Evolutionary conservation across 257 asterid genomes (phyloP).

Genomic region (Solanum boliviense): DNA sequence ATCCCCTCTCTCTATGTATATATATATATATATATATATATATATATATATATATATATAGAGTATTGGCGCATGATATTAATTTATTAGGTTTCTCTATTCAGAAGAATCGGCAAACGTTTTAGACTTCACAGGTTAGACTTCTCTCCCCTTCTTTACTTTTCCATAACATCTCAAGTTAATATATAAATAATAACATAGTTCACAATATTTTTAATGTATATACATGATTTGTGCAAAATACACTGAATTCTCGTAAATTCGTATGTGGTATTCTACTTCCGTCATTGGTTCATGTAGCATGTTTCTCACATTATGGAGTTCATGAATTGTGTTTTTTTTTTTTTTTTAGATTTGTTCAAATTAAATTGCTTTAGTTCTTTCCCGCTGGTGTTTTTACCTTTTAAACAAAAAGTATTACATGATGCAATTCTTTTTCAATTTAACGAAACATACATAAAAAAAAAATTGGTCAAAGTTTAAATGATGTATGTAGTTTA

Average conservation of each 20-base stretch:
- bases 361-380: not conserved
- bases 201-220: not conserved
- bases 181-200: not conserved
- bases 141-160: not conserved
- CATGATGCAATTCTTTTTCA: not conserved
- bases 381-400: not conserved
- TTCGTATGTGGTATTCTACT: not conserved
- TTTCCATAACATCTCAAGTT: not conserved
- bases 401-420: not conserved
- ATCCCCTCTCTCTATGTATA: not conserved
- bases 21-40: no score
- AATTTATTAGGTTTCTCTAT: not conserved
- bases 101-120: not conserved
- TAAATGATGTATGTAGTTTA: no score
- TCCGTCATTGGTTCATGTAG: not conserved
- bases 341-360: not conserved
- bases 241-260: not conserved
- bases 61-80: not conserved
- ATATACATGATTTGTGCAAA: not conserved
- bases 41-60: no score
- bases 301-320: not conserved
- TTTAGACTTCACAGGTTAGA: not conserved
- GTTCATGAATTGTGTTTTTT: not conserved
- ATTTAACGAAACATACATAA: not conserved
- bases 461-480: not conserved